A percentile compares a stretch with the other conserved stretches of the same genome.
Evolutionary conservation across 2,329 filamentous ascomycete genomes (phyloP).

Genomic region (Cercospora sp.): DNA sequence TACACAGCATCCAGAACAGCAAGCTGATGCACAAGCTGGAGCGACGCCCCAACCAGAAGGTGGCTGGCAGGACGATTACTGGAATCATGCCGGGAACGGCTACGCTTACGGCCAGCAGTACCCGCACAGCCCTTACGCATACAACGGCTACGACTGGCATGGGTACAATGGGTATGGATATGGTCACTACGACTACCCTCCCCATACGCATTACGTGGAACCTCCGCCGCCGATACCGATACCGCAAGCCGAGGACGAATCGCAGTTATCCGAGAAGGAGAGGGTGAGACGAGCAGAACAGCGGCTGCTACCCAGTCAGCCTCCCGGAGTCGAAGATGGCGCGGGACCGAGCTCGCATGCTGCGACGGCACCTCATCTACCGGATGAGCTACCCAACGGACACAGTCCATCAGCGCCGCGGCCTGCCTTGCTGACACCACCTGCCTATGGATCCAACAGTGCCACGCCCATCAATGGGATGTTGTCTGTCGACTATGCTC

Average conservation of each 20-base stretch:
- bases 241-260: conserved; percentile 61
- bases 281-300: conserved; percentile 74
- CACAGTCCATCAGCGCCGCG: conserved; percentile 14
- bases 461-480: conserved; percentile 11
- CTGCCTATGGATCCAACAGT: conserved; percentile 14
- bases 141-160: conserved; percentile 20
- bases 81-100: conserved; percentile 19
- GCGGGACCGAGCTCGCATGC: conserved; percentile 31
- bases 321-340: conserved; percentile 49
- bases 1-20: not conserved
- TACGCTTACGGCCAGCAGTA: conserved; percentile 32
- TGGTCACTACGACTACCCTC: conserved; percentile 13
- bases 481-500: conserved; percentile 14
- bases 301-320: conserved; percentile 77
- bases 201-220: conserved; percentile 16
- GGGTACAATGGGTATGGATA: conserved; percentile 18
- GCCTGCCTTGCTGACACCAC: conserved; percentile 28
- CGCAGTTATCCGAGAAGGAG: conserved; percentile 76
- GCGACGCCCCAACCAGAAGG: conserved; percentile 9
- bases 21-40: conserved; percentile 14
- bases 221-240: conserved; percentile 41
- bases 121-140: conserved; percentile 10
- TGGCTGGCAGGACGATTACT: conserved; percentile 11
- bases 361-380: conserved; percentile 39
- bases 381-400: conserved; percentile 26